Conservation (phyloP, 495 filamentous ascomycete species). For the Saxophila tyrrhenica region DNA sequence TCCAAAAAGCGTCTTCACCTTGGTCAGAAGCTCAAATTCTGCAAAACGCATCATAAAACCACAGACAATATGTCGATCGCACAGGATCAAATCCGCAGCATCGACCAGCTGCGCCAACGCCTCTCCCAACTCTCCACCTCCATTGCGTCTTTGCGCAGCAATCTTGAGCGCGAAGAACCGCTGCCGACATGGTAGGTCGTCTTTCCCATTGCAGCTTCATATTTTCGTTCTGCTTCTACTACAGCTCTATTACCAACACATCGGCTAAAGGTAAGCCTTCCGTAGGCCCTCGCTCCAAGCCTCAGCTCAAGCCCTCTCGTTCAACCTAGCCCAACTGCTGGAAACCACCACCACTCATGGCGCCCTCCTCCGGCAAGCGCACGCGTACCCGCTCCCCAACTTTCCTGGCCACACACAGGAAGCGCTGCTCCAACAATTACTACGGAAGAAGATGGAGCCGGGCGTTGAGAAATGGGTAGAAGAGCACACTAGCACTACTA, state of each 20-base stretch:
- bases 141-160: slow-evolving; percentile 48
- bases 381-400: slow-evolving; percentile 60
- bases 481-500: slow-evolving; percentile 40
- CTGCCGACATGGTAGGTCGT: slow-evolving; percentile 48
- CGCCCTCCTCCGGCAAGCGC: slow-evolving; percentile 16
- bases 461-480: slow-evolving; percentile 61
- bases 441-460: slow-evolving; percentile 74
- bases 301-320: slow-evolving; percentile 10
- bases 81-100: slow-evolving; percentile 55
- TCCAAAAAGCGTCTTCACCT: background rate
- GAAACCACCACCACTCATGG: slow-evolving; percentile 11
- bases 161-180: slow-evolving; percentile 42
- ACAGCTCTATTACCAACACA: too few relatives aligned
- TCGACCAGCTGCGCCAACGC: slow-evolving; percentile 65
- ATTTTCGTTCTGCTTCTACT: background rate
- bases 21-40: background rate
- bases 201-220: background rate
- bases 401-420: slow-evolving; percentile 65
- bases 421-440: slow-evolving; percentile 46
- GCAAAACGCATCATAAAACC: background rate
- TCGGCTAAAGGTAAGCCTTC: background rate
- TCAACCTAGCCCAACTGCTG: slow-evolving; percentile 9
- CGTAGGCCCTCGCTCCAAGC: slow-evolving; percentile 19
- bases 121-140: slow-evolving; percentile 57
- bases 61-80: slow-evolving; percentile 20